Base-by-base conservation (phyloP, 2,329 filamentous ascomycete genomes). In the Aschersonia sp. region DNA sequence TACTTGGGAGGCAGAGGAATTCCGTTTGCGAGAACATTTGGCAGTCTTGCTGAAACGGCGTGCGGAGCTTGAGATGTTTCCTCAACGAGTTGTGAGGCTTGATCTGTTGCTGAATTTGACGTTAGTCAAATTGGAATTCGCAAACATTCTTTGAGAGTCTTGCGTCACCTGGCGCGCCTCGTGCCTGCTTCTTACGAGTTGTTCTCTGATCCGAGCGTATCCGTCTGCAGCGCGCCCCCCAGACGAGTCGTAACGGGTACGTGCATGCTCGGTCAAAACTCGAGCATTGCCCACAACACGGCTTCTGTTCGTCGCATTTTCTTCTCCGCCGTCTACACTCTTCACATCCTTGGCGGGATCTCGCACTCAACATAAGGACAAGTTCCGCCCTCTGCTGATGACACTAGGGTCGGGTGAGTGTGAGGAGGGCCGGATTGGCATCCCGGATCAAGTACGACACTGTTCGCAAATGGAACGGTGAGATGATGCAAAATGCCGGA, bases 271-370 rank as follows among this genome's bases (percentile, higher is more conserved):
- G 49, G 4, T 49, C 52, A 12, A 46, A 52, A 0, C 43, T 48
- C 1, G 44, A 31, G 29, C 58, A 59, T 29, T 51, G 56, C 2
- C 55, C 51, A 8, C 58, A 59, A 4, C 47, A 50, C 2, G 58
- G 58, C 22, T 59, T 59, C 10, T 35, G 29, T 22, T 59, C 58
- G 43, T 59, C 57, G 14, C 58, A 59, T 45, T 59, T 59, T 9
- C 58, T 47, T 43, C 58, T 51, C 22, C 57, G 45, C 40, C 55
- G 55, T 49, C 58, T 48, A 44, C 58, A 59, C 53, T 59, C 57
- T 43, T 55, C 56, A 48, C 58, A 59, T 5, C 58, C 58, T 50
- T 54, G 52, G 31, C 58, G 52, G 45, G 58, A 59, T 47, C 58
- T 44, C 49, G 47, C 52, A 2, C 49, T 50, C 29, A 56, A 45